A percentile compares a stretch with the other conserved stretches of the same genome.
Conservation (phyloP, 768 basidiomycete species). For the Tephrocybe sp. region DNA sequence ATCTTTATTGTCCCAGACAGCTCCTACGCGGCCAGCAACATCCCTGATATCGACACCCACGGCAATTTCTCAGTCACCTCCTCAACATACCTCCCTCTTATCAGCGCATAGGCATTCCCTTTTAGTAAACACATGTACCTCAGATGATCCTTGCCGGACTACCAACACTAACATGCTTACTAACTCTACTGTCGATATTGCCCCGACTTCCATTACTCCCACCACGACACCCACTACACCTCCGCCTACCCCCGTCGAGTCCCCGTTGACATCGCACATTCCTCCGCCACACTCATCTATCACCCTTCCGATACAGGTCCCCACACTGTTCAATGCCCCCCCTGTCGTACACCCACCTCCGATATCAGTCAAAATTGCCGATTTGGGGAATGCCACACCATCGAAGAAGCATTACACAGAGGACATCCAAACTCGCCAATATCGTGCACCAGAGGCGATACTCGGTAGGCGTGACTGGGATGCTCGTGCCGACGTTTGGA, state of each 20-base stretch:
- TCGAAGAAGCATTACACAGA: slow-evolving; percentile 90
- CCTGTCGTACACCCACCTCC: slow-evolving; percentile 32
- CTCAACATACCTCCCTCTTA: slow-evolving; percentile 39
- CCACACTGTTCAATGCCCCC: slow-evolving; percentile 18
- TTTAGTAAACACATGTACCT: slow-evolving; percentile 28
- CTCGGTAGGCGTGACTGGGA: slow-evolving; percentile 88
- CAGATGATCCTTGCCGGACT: slow-evolving; percentile 15
- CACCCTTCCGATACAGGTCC: slow-evolving; percentile 21
- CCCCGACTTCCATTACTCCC: slow-evolving; percentile 27
- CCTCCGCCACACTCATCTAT: slow-evolving; percentile 13
- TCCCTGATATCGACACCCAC: slow-evolving; percentile 24
- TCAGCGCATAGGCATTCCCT: slow-evolving; percentile 39
- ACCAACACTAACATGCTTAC: slow-evolving; percentile 15
- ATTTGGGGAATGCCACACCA: slow-evolving; percentile 92
- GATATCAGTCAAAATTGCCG: slow-evolving; percentile 90
- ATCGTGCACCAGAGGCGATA: slow-evolving; percentile 93
- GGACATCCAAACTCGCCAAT: slow-evolving; percentile 96
- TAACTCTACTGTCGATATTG: slow-evolving; percentile 7
- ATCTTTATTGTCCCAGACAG: slow-evolving; percentile 67
- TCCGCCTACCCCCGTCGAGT: slow-evolving; percentile 37
- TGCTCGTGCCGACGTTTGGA: slow-evolving; percentile 86
- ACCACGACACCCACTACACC: slow-evolving; percentile 31
- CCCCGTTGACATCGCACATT: slow-evolving; percentile 22
- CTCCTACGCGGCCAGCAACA: slow-evolving; percentile 39
- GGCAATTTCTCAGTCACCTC: slow-evolving; percentile 33